phyloP scores from a whole-genome alignment of 1,284 basidiomycete genomes.

The Phlebopus sp. region DNA sequence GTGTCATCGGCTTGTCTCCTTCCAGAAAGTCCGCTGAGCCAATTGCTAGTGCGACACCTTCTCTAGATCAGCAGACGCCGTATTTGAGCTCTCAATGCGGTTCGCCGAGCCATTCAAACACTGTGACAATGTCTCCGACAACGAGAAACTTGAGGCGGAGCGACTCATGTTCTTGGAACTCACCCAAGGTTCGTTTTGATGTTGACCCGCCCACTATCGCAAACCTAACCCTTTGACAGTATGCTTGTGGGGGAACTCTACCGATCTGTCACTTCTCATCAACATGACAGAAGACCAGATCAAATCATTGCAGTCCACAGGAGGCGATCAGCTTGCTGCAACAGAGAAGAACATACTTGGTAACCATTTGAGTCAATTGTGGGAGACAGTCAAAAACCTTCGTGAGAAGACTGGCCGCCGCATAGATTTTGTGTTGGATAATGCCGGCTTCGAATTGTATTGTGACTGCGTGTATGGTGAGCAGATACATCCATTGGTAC shows the following conservation, averaged over 20 bases:
- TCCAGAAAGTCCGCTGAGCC: conserved; percentile 4
- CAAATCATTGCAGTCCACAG: conserved; percentile 95
- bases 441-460: conserved; percentile 93
- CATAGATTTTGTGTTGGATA: conserved; percentile 88
- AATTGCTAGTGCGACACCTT: conserved; percentile 85
- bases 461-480: conserved; percentile 94
- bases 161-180: conserved; percentile 92
- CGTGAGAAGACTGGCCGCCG: conserved; percentile 73
- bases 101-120: conserved; percentile 86
- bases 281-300: conserved; percentile 99
- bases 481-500: conserved; percentile 19
- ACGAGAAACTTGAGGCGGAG: conserved; percentile 72
- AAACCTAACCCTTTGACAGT: conserved; percentile 45
- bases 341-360: conserved; percentile 96
- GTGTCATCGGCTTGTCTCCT: conserved; percentile 1
- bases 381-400: conserved; percentile 78
- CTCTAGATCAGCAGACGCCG: conserved; percentile 87
- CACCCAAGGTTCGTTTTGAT: conserved; percentile 63
- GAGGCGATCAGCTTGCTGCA: conserved; percentile 91
- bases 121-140: conserved; percentile 50
- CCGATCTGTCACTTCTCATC: conserved; percentile 92
- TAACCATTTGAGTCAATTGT: conserved; percentile 78
- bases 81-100: conserved; percentile 92
- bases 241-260: conserved; percentile 96
- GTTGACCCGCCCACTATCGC: conserved; percentile 2